phyloP scores from a whole-genome alignment of 352 stramenopile genomes.

The Achlya hypogyna region DNA sequence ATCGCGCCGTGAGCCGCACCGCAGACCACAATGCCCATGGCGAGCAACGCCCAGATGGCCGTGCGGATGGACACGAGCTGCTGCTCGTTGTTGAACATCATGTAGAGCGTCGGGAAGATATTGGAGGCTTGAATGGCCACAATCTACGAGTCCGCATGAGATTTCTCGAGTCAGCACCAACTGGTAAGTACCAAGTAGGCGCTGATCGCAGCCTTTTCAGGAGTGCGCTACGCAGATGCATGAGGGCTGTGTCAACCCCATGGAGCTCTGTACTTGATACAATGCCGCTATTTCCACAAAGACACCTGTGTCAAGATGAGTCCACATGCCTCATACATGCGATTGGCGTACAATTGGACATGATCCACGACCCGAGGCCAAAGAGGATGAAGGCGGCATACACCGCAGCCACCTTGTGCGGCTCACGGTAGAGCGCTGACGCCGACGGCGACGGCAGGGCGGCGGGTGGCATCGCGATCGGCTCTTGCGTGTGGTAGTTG shows the following conservation, averaged over 20 bases:
- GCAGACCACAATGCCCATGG: conserved; percentile 32
- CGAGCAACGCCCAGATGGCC: conserved; percentile 50
- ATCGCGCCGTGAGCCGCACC: too few species aligned
- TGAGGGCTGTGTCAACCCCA: not conserved
- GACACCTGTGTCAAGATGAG: conserved; percentile 2
- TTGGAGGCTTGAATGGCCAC: conserved; percentile 62
- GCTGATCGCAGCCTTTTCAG: conserved; percentile 56
- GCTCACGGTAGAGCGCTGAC: not conserved
- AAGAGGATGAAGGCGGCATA: conserved; percentile 43
- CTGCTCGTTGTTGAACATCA: conserved; percentile 38
- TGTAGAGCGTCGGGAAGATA: conserved; percentile 61
- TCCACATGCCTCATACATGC: not conserved
- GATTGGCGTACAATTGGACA: conserved; percentile 40
- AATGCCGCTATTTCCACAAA: conserved; percentile 16
- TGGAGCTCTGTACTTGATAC: not conserved
- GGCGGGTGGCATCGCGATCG: not conserved
- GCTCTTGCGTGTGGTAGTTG: not conserved
- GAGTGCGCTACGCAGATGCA: conserved; percentile 25
- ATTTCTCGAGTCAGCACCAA: not conserved
- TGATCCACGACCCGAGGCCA: conserved; percentile 51
- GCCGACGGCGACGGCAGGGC: not conserved
- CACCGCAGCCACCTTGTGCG: conserved; percentile 10
- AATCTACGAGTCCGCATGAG: conserved; percentile 28
- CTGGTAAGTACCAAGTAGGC: conserved; percentile 40
- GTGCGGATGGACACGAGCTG: conserved; percentile 34